phyloP scores from a whole-genome alignment of 78 protist genomes.

The Dictyostelium intermedium region DNA sequence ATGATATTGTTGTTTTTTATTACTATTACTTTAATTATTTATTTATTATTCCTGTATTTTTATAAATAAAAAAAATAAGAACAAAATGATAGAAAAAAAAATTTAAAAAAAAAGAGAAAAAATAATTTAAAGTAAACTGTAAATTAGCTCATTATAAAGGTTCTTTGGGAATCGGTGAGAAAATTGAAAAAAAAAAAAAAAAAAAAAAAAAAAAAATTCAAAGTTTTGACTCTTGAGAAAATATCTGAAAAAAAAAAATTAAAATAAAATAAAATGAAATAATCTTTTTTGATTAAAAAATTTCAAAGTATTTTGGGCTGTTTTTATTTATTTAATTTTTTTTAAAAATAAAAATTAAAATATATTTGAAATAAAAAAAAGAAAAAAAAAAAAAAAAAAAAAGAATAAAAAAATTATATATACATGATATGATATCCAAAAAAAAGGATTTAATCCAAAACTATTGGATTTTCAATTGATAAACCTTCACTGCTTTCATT shows the following conservation, averaged over 20 bases:
- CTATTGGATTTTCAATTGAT: background rate
- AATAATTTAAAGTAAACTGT: background rate
- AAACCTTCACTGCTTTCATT: no score
- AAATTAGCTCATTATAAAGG: background rate
- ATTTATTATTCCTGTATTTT: background rate
- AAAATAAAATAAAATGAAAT: conserved; percentile 90
- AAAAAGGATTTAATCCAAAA: background rate
- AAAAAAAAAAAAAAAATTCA: background rate
- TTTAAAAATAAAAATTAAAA: no score
- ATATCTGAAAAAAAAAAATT: conserved; percentile 54
- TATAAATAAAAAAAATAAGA: background rate
- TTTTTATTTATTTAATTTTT: no score
- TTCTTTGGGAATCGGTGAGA: background rate
- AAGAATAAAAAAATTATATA: no score
- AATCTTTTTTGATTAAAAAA: no score
- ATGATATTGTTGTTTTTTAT: background rate
- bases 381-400: no score
- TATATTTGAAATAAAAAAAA: no score
- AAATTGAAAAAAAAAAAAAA: background rate
- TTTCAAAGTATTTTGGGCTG: background rate
- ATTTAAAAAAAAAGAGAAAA: background rate
- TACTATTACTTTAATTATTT: background rate
- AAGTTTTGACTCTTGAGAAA: background rate
- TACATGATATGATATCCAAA: no score
- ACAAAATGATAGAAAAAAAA: no score